Percentiles rank a stretch among this genome's conserved stretches.
phyloP scores from a whole-genome alignment of 768 basidiomycete species.

The Austroboletus festivus region DNA sequence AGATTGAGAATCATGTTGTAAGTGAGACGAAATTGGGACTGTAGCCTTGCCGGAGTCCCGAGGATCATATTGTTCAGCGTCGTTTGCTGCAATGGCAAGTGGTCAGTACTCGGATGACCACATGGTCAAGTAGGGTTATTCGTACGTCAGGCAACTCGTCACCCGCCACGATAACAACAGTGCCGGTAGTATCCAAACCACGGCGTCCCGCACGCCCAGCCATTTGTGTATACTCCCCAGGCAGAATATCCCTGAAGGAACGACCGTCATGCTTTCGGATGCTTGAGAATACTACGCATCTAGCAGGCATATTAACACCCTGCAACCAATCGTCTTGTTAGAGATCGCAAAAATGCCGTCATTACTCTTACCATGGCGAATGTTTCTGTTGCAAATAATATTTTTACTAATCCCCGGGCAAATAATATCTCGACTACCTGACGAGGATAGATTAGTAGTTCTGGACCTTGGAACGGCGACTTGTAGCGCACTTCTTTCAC shows the following conservation, averaged over 20 bases:
- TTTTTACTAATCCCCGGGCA: slow-evolving; percentile 91
- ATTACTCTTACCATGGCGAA: slow-evolving; percentile 83
- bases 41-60: slow-evolving; percentile 87
- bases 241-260: slow-evolving; percentile 83
- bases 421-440: slow-evolving; percentile 96
- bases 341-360: slow-evolving; percentile 3
- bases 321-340: slow-evolving; percentile 30
- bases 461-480: not conserved
- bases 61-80: slow-evolving; percentile 87
- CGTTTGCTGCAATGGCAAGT: slow-evolving; percentile 49
- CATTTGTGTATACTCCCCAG: slow-evolving; percentile 98
- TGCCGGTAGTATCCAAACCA: slow-evolving; percentile 92
- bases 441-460: slow-evolving; percentile 7
- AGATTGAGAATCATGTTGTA: slow-evolving; percentile 99
- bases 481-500: slow-evolving; percentile 87
- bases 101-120: not conserved
- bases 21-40: slow-evolving; percentile 94
- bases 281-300: slow-evolving; percentile 93
- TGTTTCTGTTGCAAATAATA: slow-evolving; percentile 97
- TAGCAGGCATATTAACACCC: slow-evolving; percentile 99
- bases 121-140: slow-evolving; percentile 6
- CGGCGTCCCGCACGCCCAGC: slow-evolving; percentile 96
- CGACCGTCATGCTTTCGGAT: slow-evolving; percentile 95
- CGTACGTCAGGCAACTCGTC: slow-evolving; percentile 84
- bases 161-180: slow-evolving; percentile 85